phyloP scores from a whole-genome alignment of 1,284 basidiomycete genomes.

The Sporisorium sorghi region DNA sequence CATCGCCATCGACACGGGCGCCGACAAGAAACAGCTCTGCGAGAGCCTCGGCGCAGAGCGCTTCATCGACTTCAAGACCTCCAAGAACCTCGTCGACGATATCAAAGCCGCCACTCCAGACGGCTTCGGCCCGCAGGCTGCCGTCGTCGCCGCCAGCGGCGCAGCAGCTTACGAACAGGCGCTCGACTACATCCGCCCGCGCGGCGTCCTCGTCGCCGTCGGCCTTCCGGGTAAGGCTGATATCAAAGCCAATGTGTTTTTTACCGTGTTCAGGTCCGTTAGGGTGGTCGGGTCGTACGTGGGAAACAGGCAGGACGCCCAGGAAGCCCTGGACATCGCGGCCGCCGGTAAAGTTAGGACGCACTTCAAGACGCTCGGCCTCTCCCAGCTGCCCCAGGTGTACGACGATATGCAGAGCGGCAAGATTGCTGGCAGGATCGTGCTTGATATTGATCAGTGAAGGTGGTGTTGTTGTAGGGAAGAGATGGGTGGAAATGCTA shows the following conservation, averaged over 20 bases:
- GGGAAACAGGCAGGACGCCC: slow-evolving; percentile 71
- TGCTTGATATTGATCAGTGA: slow-evolving; percentile 72
- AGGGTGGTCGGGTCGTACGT: slow-evolving; percentile 81
- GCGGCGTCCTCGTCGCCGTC: slow-evolving; percentile 79
- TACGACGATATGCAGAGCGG: slow-evolving; percentile 75
- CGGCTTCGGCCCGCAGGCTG: slow-evolving; percentile 80
- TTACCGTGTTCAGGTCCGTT: slow-evolving; percentile 73
- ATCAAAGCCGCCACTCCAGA: slow-evolving; percentile 76
- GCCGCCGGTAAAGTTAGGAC: slow-evolving; percentile 78
- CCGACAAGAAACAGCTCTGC: slow-evolving; percentile 79
- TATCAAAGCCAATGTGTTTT: slow-evolving; percentile 79
- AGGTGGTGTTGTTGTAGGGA: background rate
- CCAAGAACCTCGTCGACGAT: slow-evolving; percentile 74
- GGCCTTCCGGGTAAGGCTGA: slow-evolving; percentile 77
- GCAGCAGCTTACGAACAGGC: slow-evolving; percentile 78
- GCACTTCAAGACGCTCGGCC: slow-evolving; percentile 73
- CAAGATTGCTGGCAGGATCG: slow-evolving; percentile 76
- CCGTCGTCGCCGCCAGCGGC: slow-evolving; percentile 68
- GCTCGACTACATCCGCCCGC: slow-evolving; percentile 74
- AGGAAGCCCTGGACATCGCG: slow-evolving; percentile 77
- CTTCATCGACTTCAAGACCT: slow-evolving; percentile 81
- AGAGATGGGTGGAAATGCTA: background rate
- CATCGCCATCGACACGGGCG: slow-evolving; percentile 83
- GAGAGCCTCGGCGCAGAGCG: slow-evolving; percentile 79
- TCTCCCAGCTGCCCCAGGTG: slow-evolving; percentile 74